phyloP scores from a whole-genome alignment of 1,284 basidiomycete species.

The Pseudozyma tsukubaensis region DNA sequence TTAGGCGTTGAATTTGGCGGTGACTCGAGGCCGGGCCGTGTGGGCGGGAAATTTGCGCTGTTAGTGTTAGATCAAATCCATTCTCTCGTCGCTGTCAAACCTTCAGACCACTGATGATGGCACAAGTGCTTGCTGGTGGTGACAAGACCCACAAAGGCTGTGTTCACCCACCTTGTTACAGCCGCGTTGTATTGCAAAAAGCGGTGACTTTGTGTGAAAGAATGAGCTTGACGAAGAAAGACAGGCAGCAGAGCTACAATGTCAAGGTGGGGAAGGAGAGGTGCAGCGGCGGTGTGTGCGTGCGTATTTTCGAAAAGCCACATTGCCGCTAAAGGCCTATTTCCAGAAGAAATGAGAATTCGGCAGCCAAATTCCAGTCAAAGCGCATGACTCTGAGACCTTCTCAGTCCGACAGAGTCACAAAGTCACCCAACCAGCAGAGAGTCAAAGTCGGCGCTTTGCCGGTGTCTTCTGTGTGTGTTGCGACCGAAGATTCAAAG shows the following conservation, averaged over 20 bases:
- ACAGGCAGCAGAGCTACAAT: not conserved
- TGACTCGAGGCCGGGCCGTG: slow-evolving; percentile 8
- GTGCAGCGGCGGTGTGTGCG: not conserved
- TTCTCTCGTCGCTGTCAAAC: too few species aligned
- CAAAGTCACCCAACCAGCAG: too few species aligned
- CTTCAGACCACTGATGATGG: not conserved
- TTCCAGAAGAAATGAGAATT: slow-evolving; percentile 16
- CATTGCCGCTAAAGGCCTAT: slow-evolving; percentile 37
- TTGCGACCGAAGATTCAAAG: not conserved
- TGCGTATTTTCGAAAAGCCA: slow-evolving; percentile 29
- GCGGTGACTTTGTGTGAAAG: not conserved
- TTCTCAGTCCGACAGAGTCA: not conserved
- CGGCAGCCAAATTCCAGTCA: not conserved
- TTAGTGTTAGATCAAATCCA: too few species aligned
- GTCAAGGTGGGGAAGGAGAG: not conserved
- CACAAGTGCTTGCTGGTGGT: too few species aligned
- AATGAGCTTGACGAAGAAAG: not conserved
- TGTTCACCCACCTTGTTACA: not conserved
- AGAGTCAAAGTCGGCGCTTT: too few species aligned
- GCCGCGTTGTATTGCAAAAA: too few species aligned
- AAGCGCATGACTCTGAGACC: slow-evolving; percentile 3
- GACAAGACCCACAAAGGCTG: not conserved
- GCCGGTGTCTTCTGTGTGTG: too few species aligned
- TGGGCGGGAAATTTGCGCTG: too few species aligned
- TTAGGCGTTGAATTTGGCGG: not conserved